These are phyloP conservation scores for Blepharisma japonicum DNA, from an alignment of 73 alveolate genomes.

Conservation along the genomic window DNA sequence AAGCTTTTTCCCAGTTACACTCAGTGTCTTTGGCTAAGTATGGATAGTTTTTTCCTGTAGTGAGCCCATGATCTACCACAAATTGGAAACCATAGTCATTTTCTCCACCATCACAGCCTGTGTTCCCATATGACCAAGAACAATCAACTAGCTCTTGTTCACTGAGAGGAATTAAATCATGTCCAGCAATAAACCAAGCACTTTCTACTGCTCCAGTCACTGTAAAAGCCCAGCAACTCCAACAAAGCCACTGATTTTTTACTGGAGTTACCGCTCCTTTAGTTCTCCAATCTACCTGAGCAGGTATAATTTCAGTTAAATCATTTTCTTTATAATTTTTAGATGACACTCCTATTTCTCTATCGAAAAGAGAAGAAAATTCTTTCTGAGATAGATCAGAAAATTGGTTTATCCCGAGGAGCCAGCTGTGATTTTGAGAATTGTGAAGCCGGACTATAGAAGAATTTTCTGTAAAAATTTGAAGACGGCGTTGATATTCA, in stretches of 20 bases:
- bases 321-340: neutral
- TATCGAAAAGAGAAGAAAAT: constrained; percentile 34
- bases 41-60: constrained; percentile 57
- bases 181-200: neutral
- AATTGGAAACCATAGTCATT: constrained; percentile 69
- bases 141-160: constrained; percentile 45
- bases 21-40: constrained; percentile 37
- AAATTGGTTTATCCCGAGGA: constrained; percentile 28
- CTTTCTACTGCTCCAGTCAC: constrained; percentile 40
- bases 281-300: constrained; percentile 35
- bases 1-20: constrained; percentile 2
- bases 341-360: neutral
- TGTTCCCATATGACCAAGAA: constrained; percentile 23
- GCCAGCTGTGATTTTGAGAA: neutral
- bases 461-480: constrained; percentile 35
- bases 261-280: constrained; percentile 46
- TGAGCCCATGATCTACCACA: constrained; percentile 33
- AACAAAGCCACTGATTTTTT: constrained; percentile 34
- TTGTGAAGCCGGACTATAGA: constrained; percentile 15
- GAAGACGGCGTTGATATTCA: constrained; percentile 45
- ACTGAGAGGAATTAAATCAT: constrained; percentile 13
- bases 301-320: constrained; percentile 19
- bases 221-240: constrained; percentile 44
- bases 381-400: constrained; percentile 34
- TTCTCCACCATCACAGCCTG: constrained; percentile 63